A percentile compares a stretch with the other conserved stretches of the same genome.
These are phyloP conservation scores for Flaveria bidentis DNA, from an alignment of 129 eudicot genomes.

Conservation along the genomic window DNA sequence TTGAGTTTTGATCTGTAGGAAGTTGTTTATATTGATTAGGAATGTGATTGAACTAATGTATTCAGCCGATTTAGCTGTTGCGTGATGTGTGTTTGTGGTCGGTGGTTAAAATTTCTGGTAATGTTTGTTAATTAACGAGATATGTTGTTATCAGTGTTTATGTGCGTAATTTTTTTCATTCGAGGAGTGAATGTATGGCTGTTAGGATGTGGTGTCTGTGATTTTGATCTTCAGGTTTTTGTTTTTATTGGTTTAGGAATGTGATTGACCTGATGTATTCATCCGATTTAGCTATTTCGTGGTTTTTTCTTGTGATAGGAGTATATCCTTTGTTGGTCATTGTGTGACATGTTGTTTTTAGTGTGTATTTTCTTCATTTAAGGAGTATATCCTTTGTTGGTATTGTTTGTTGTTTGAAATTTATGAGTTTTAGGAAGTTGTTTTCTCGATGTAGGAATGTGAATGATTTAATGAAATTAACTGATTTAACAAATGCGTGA, in stretches of 20 bases:
- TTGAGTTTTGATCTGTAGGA: not conserved
- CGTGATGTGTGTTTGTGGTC: no score
- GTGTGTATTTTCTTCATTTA: no score
- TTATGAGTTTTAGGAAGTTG: not conserved
- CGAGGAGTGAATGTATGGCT: not conserved
- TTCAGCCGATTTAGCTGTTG: no score
- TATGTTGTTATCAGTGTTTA: not conserved
- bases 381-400: no score
- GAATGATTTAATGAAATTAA: not conserved
- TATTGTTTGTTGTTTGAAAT: no score
- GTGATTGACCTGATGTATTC: not conserved
- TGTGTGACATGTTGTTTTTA: no score
- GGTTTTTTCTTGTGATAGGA: no score
- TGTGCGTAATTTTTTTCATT: not conserved
- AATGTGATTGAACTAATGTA: not conserved
- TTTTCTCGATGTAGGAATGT: not conserved
- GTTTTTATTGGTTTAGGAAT: not conserved
- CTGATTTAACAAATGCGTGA: no score
- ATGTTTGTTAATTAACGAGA: no score
- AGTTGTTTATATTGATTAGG: not conserved
- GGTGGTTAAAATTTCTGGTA: no score
- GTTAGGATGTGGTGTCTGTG: not conserved
- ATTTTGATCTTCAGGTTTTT: not conserved
- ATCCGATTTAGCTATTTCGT: no score
- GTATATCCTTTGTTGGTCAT: no score